Conservation (phyloP, 148 eudicot species). For the Hydrangea macrophylla region DNA sequence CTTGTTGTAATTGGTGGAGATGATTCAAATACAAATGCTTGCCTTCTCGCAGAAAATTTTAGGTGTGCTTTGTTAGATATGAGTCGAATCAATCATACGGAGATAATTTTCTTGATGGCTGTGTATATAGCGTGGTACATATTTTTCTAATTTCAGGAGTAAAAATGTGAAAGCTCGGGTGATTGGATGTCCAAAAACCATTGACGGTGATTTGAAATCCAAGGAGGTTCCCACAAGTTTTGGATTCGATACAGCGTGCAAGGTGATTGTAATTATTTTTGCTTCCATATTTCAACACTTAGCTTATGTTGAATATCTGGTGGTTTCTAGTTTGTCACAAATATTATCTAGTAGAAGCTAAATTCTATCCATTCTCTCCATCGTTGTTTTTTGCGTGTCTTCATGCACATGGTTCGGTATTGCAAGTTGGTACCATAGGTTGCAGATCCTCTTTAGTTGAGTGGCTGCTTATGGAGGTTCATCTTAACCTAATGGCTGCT, state of each 20-base stretch:
- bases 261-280: conserved; percentile 42
- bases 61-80: conserved; percentile 30
- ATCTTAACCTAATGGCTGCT: background rate
- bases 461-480: background rate
- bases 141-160: conserved; percentile 39
- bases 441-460: background rate
- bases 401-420: background rate
- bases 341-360: background rate
- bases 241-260: conserved; percentile 95
- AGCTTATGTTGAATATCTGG: background rate
- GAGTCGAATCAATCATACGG: background rate
- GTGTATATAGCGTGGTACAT: background rate
- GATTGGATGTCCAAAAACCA: conserved; percentile 90
- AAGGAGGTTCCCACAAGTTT: conserved; percentile 88
- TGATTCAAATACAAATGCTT: conserved; percentile 83
- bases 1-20: conserved; percentile 83
- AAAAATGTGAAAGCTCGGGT: conserved; percentile 76
- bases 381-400: background rate
- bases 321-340: background rate
- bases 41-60: conserved; percentile 82
- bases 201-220: conserved; percentile 86
- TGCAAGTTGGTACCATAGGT: background rate
- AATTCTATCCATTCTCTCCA: background rate
- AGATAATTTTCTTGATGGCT: background rate
- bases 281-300: background rate